Percentiles rank a stretch among this genome's conserved stretches.
Evolutionary conservation across 345 rosid genomes (phyloP).

Genomic region (Pseudoturritis turrita): DNA sequence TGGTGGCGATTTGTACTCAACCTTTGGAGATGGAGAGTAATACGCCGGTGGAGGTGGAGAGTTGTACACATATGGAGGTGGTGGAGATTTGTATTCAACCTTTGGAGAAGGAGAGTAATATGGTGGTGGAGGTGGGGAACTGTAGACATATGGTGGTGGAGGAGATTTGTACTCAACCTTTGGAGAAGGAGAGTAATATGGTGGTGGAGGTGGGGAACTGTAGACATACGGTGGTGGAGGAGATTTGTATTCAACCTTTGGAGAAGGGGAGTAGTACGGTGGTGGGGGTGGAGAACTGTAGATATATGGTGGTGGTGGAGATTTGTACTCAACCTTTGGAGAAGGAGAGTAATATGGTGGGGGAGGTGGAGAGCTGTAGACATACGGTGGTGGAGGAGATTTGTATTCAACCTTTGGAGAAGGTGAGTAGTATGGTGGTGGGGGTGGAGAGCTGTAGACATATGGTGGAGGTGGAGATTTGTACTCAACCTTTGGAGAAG

Average conservation of each 20-base stretch:
- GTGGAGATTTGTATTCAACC: not conserved
- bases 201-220: not conserved
- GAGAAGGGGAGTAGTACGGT: not conserved
- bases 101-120: not conserved
- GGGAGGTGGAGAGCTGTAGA: not conserved
- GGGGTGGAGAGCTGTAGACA: not conserved
- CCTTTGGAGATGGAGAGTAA: not conserved
- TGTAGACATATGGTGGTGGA: not conserved
- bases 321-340: not conserved
- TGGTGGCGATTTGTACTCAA: not conserved
- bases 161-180: not conserved
- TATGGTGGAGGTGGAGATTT: not conserved
- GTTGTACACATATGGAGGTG: not conserved
- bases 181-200: slow-evolving; percentile 4
- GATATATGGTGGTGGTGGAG: not conserved
- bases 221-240: not conserved
- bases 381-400: not conserved
- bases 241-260: not conserved
- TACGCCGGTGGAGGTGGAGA: not conserved
- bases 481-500: not conserved
- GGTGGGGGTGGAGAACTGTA: not conserved
- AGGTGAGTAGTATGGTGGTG: not conserved
- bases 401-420: not conserved
- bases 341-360: not conserved
- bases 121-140: not conserved